Evolutionary conservation across 345 rosid genomes (phyloP).

Genomic region (Erucastrum elatum): DNA sequence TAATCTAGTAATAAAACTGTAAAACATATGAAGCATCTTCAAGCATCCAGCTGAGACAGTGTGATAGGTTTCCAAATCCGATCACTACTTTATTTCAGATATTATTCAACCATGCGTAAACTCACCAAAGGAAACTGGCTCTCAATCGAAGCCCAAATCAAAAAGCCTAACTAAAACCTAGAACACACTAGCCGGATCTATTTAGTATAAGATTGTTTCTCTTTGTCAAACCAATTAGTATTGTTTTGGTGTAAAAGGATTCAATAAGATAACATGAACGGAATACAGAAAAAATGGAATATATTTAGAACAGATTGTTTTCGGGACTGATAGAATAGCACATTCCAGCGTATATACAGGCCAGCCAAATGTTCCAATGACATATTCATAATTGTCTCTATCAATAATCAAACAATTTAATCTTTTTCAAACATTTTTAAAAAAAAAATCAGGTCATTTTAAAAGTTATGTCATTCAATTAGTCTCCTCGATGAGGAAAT

Average conservation of each 20-base stretch:
- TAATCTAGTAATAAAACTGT: neutral
- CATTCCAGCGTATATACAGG: neutral
- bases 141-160: neutral
- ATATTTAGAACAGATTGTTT: too few relatives aligned
- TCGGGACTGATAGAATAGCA: too few relatives aligned
- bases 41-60: neutral
- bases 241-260: too few relatives aligned
- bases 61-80: neutral
- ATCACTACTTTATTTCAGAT: neutral
- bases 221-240: too few relatives aligned
- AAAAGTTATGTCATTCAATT: neutral
- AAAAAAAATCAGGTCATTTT: neutral
- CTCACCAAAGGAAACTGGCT: neutral
- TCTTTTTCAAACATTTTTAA: too few relatives aligned
- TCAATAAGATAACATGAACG: too few relatives aligned
- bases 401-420: neutral
- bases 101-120: neutral
- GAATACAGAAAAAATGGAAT: too few relatives aligned
- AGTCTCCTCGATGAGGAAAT: neutral
- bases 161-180: neutral
- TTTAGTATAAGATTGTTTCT: too few relatives aligned
- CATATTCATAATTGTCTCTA: neutral
- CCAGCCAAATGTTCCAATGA: neutral
- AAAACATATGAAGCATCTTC: neutral
- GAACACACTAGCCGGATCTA: neutral